These are phyloP conservation scores for Saururus chinensis DNA, from an alignment of 164 flowering plant genomes.

Conservation along the genomic window DNA sequence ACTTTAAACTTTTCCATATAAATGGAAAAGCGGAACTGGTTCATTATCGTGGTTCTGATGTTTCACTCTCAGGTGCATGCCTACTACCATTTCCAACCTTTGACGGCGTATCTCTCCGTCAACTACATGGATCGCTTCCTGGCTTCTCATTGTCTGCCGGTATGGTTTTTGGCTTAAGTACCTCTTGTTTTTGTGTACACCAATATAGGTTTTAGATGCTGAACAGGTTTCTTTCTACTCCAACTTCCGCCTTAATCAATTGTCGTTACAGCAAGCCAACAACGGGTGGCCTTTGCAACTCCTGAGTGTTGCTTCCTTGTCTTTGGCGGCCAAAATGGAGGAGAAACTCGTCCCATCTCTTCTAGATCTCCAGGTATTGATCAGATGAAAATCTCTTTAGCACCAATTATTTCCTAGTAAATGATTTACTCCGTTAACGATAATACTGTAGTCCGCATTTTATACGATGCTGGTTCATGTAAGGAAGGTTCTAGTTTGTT, in stretches of 20 bases:
- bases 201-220: neutral
- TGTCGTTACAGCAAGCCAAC: constrained; percentile 45
- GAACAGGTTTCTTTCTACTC: neutral
- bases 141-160: constrained; percentile 60
- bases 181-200: neutral
- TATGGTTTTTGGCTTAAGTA: constrained; percentile 24
- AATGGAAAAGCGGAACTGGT: too few species aligned
- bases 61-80: constrained; percentile 50
- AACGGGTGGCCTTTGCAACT: constrained; percentile 89
- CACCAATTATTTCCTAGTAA: neutral
- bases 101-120: constrained; percentile 89
- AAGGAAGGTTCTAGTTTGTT: neutral
- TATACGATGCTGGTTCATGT: neutral
- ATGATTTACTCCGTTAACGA: too few species aligned
- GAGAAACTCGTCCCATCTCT: constrained; percentile 85
- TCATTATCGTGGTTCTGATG: too few species aligned
- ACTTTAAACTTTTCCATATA: too few species aligned
- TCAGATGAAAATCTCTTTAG: neutral
- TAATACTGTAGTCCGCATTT: too few species aligned
- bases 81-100: constrained; percentile 58
- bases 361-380: constrained; percentile 64
- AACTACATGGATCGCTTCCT: constrained; percentile 89
- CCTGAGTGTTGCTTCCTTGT: constrained; percentile 75
- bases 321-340: constrained; percentile 96
- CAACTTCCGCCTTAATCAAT: neutral